phyloP scores from a whole-genome alignment of 768 basidiomycete species.

The Tylopilus sp. region DNA sequence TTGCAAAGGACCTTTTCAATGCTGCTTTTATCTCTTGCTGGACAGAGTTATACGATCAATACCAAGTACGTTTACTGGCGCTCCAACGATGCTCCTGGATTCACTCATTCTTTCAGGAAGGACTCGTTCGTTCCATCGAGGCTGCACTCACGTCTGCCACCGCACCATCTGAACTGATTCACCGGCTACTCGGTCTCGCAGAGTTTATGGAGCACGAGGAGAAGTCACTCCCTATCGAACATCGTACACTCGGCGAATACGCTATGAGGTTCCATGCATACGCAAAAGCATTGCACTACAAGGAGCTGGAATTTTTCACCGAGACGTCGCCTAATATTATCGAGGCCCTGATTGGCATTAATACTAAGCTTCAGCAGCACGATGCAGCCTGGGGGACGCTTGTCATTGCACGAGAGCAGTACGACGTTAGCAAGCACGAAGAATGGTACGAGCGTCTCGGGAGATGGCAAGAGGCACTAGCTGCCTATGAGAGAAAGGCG shows the following conservation, averaged over 20 bases:
- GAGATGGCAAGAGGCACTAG: slow-evolving; percentile 91
- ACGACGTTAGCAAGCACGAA: slow-evolving; percentile 89
- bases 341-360: slow-evolving; percentile 93
- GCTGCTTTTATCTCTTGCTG: slow-evolving; percentile 98
- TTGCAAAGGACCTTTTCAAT: slow-evolving; percentile 95
- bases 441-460: slow-evolving; percentile 98
- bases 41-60: slow-evolving; percentile 93
- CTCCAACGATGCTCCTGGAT: neutral
- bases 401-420: slow-evolving; percentile 83
- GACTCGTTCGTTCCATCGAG: slow-evolving; percentile 88
- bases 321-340: slow-evolving; percentile 89
- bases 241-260: slow-evolving; percentile 89
- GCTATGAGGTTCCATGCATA: slow-evolving; percentile 92
- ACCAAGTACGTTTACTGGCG: slow-evolving; percentile 59
- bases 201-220: slow-evolving; percentile 99
- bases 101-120: slow-evolving; percentile 58
- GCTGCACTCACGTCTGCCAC: slow-evolving; percentile 72
- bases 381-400: slow-evolving; percentile 98
- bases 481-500: slow-evolving; percentile 77
- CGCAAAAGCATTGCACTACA: slow-evolving; percentile 97
- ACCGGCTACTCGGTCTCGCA: slow-evolving; percentile 86
- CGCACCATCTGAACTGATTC: slow-evolving; percentile 85
- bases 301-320: slow-evolving; percentile 93
- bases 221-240: slow-evolving; percentile 90
- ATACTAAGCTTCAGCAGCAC: slow-evolving; percentile 93